Percentiles rank a stretch among this genome's conserved stretches.
Conservation (phyloP, 2,329 filamentous ascomycete genomes). For the Paraconiothyrium brasiliense region DNA sequence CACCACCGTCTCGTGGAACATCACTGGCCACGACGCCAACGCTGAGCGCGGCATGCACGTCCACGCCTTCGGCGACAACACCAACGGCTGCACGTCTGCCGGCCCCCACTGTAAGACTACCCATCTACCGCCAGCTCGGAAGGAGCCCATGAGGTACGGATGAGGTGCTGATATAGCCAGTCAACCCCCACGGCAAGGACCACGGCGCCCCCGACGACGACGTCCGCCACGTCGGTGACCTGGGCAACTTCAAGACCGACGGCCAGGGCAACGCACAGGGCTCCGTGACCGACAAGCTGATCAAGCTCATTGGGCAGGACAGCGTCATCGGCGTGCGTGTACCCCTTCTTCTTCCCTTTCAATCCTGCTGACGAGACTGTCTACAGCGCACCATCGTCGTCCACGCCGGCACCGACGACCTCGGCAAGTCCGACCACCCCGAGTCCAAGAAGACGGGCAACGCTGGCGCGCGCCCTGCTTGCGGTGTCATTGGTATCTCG, state of each 20-base stretch:
- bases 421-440: constrained; percentile 89
- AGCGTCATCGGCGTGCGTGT: constrained; percentile 85
- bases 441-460: constrained; percentile 99
- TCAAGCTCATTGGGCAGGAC: constrained; percentile 97
- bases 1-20: constrained; percentile 91
- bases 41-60: constrained; percentile 98
- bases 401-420: constrained; percentile 94
- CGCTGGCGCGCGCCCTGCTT: constrained; percentile 90
- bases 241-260: constrained; percentile 97
- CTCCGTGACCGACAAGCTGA: constrained; percentile 77
- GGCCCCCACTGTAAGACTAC: constrained; percentile 87
- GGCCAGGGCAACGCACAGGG: constrained; percentile 90
- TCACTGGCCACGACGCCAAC: constrained; percentile 91
- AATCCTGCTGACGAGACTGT: not conserved
- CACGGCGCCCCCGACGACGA: constrained; percentile 88
- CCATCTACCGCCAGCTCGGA: not conserved
- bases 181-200: constrained; percentile 94
- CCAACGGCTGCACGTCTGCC: constrained; percentile 98
- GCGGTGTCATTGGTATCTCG: constrained; percentile 94
- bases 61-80: constrained; percentile 99
- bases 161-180: constrained; percentile 56
- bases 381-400: constrained; percentile 88
- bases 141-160: not conserved
- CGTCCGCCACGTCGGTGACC: constrained; percentile 92
- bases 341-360: not conserved